phyloP scores from a whole-genome alignment of 78 protist genomes.

The Capsaspora owczarzaki region DNA sequence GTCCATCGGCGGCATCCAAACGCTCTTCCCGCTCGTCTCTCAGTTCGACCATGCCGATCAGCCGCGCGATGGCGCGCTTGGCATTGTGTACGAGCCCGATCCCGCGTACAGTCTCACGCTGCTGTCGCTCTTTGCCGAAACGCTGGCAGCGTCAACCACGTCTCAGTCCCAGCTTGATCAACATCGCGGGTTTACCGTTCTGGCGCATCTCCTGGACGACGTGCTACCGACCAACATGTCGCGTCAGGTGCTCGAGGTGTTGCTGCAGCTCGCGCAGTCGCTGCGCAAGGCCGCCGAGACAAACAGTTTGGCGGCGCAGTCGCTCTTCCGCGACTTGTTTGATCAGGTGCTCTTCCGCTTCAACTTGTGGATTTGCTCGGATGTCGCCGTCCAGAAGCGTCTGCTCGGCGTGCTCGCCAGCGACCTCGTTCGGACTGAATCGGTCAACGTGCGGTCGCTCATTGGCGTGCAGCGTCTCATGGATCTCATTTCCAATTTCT shows the following conservation, averaged over 20 bases:
- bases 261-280: neutral
- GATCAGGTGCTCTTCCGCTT: neutral
- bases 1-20: neutral
- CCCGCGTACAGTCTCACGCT: neutral
- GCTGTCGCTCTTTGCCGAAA: neutral
- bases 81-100: neutral
- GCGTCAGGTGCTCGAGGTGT: neutral
- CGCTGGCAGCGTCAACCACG: neutral
- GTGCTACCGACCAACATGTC: neutral
- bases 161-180: neutral
- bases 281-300: neutral
- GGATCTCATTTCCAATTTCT: neutral
- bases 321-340: neutral
- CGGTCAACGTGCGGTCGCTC: neutral
- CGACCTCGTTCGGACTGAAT: neutral
- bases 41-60: slow-evolving; percentile 3
- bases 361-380: neutral
- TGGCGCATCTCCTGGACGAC: neutral
- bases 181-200: neutral
- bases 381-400: neutral
- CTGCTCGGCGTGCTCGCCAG: neutral
- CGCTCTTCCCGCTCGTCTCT: neutral
- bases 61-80: neutral
- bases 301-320: neutral
- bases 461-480: neutral